phyloP scores from a whole-genome alignment of 2,329 filamentous ascomycete genomes.

The Colletotrichum sp. region DNA sequence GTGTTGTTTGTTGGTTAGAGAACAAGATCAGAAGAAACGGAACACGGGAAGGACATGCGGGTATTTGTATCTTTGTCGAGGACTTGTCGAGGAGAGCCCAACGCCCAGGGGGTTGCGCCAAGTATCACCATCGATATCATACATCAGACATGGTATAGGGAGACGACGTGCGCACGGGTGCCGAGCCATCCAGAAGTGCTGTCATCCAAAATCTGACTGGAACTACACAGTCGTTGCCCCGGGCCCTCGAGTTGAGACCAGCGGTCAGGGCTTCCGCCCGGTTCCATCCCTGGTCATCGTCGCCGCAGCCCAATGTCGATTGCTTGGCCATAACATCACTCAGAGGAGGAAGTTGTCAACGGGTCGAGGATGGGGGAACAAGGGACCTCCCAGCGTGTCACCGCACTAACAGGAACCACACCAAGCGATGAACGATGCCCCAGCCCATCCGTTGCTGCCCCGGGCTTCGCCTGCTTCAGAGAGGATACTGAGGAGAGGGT shows the following conservation, averaged over 20 bases:
- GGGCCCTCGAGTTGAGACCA: conserved; percentile 6
- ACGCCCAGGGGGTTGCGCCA: not conserved
- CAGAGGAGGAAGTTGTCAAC: not conserved
- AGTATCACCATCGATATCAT: conserved; percentile 18
- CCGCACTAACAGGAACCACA: not conserved
- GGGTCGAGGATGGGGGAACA: not conserved
- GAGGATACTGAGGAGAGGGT: not conserved
- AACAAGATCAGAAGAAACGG: conserved; percentile 6
- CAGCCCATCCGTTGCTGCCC: not conserved
- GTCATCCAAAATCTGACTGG: conserved; percentile 14
- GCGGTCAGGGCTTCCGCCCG: conserved; percentile 10
- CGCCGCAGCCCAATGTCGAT: not conserved
- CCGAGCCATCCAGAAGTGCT: not conserved
- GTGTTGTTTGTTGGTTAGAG: not conserved
- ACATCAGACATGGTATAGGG: conserved; percentile 1
- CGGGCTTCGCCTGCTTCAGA: not conserved
- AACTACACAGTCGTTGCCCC: not conserved
- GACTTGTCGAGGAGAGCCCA: not conserved
- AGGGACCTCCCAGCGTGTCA: conserved; percentile 9
- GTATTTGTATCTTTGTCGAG: conserved; percentile 30
- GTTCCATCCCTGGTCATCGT: conserved; percentile 6
- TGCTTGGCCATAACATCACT: not conserved
- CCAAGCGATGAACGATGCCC: not conserved
- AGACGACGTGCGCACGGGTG: not conserved
- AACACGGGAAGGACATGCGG: conserved; percentile 13